Conservation (phyloP, 805 yeast genomes). For the Metschnikowia corniflorae region DNA sequence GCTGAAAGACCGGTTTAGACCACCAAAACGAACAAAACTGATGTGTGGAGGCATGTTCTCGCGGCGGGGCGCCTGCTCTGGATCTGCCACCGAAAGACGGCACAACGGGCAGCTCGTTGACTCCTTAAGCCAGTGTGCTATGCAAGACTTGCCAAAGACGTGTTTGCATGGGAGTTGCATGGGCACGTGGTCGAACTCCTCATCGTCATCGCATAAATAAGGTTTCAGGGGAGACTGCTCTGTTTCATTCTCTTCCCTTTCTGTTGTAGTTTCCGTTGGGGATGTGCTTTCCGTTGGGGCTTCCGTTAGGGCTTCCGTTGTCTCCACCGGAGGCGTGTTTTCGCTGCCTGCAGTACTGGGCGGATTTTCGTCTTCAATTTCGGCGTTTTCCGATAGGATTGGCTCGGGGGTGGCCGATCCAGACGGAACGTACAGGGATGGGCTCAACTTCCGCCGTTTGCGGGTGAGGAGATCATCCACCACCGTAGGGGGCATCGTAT, state of each 20-base stretch:
- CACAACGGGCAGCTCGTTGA: constrained; percentile 86
- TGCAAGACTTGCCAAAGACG: constrained; percentile 80
- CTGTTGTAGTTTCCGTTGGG: too few relatives aligned
- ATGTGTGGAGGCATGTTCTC: constrained; percentile 4
- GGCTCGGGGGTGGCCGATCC: constrained; percentile 13
- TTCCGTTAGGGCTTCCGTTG: not conserved
- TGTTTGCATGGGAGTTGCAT: constrained; percentile 82
- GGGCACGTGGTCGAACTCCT: constrained; percentile 51
- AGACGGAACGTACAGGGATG: constrained; percentile 9
- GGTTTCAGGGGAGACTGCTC: constrained; percentile 8
- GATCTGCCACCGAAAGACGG: constrained; percentile 40
- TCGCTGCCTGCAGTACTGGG: not conserved
- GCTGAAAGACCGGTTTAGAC: too few relatives aligned
- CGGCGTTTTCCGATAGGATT: not conserved
- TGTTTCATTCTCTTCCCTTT: not conserved
- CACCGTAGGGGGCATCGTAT: not conserved
- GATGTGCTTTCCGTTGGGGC: not conserved
- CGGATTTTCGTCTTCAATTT: constrained; percentile 7
- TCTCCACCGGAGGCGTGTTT: not conserved
- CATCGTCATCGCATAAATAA: constrained; percentile 14
- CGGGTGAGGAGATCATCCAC: constrained; percentile 6
- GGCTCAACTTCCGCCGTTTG: constrained; percentile 16
- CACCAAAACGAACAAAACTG: constrained; percentile 16
- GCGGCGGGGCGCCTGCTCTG: constrained; percentile 4
- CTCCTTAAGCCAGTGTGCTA: constrained; percentile 74